Evolutionary conservation across 257 asterid species (phyloP), one percentile per base, ranked within the genome.

Genomic region (Perilla frutescens): DNA sequence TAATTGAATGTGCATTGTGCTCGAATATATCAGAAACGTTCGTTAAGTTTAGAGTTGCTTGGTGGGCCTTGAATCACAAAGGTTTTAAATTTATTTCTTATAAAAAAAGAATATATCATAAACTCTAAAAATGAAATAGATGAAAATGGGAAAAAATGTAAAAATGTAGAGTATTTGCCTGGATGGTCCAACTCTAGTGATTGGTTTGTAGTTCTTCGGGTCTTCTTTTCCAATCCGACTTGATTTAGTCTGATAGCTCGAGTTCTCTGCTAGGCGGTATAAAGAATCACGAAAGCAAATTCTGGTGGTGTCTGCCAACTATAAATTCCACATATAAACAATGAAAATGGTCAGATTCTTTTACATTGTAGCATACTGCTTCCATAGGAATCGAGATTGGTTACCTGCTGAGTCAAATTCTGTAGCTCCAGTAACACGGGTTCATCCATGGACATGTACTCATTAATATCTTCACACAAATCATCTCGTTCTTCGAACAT

Each of bases 231-330:
- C 77, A 13, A 29, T 59, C 70, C 61, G 74, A 67, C 54, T 50
- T 34, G 54, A 49, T 11, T 48, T 64, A 51, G 57, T 14, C 62
- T 80, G 80, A 41, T 76, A 53, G 67, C 84, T 82, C 20, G 90
- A 80, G 67, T 85, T 83, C 53, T 83, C 81, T 5, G 90, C 87
- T 57, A 85, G 90, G 59, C 90, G 90, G 76, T 83, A 85, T 13
- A 85, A 51, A 71, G 90, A 81, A 81, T 85, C 90, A 8, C 90
- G 85, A 71, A 85, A 71, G 81, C 87, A 83, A 20, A 71, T 74
- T 76, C 90, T 80, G 54, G 86, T 85, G 36, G 80, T 62, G 62
- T 78, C 78, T 2, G 86, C 72, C 75, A 85, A 34, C 90, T 85
- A 53, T 11, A 64, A 32, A 58, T 68, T 62, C 55, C 72, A 72